phyloP scores from a whole-genome alignment of 2,329 filamentous ascomycete species.

The Fusarium longipes region DNA sequence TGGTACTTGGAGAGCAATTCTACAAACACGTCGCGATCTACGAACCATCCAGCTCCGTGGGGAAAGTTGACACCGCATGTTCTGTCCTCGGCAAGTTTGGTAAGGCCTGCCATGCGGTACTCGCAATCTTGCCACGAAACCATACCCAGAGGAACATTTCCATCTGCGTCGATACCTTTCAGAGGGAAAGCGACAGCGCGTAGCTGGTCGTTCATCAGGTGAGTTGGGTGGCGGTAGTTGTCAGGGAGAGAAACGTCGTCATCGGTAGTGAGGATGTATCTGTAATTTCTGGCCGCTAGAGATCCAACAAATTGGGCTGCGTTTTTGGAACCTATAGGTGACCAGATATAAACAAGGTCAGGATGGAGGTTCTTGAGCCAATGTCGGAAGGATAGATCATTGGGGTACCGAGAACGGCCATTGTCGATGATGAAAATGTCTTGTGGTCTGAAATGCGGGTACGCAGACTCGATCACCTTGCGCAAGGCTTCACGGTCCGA shows the following conservation, averaged over 20 bases:
- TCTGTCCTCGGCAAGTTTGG: slow-evolving; percentile 5
- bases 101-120: slow-evolving; percentile 1
- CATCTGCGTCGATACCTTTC: background rate
- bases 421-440: slow-evolving; percentile 16
- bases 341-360: slow-evolving; percentile 4
- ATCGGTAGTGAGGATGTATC: slow-evolving; percentile 7
- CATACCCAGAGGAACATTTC: background rate
- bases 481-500: background rate
- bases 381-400: slow-evolving; percentile 1
- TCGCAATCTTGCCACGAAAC: slow-evolving; percentile 11
- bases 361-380: slow-evolving; percentile 1
- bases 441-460: slow-evolving; percentile 5
- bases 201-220: background rate
- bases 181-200: background rate
- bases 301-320: slow-evolving; percentile 5
- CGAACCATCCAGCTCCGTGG: slow-evolving; percentile 4
- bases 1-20: slow-evolving; percentile 3
- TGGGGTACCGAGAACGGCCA: background rate
- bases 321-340: slow-evolving; percentile 7
- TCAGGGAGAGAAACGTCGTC: slow-evolving; percentile 1
- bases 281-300: slow-evolving; percentile 1
- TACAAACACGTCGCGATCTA: slow-evolving; percentile 3
- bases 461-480: background rate
- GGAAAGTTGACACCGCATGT: slow-evolving; percentile 6
- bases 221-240: slow-evolving; percentile 1